These are phyloP conservation scores for Populus simonii DNA, from an alignment of 345 rosid genomes.

Conservation along the genomic window DNA sequence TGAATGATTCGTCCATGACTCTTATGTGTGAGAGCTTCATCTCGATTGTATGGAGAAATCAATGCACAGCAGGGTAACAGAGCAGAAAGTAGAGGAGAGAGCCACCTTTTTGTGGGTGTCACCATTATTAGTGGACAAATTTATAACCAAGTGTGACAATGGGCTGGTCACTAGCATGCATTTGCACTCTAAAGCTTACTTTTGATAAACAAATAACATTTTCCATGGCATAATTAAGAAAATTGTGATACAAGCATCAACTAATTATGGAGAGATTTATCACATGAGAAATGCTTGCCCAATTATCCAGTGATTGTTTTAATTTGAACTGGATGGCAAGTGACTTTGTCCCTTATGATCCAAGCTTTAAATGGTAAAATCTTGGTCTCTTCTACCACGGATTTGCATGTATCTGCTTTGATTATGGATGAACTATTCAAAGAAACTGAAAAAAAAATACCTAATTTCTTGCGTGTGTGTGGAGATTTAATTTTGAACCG, in stretches of 20 bases:
- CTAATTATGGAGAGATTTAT: background rate
- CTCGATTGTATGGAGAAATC: background rate
- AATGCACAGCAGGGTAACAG: background rate
- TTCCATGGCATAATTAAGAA: background rate
- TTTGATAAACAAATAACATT: background rate
- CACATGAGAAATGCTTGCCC: no score
- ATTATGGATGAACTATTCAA: no score
- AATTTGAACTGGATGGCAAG: no score
- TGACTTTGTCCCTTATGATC: no score
- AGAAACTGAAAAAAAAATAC: no score
- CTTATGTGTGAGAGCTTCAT: background rate
- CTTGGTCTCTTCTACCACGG: no score
- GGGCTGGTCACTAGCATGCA: background rate
- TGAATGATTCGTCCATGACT: background rate
- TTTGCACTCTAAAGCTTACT: background rate
- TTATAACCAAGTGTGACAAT: background rate
- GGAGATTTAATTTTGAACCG: no score
- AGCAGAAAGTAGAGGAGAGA: background rate
- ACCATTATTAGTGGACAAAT: constrained; percentile 15
- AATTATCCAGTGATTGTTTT: no score
- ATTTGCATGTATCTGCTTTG: no score
- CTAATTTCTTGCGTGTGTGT: no score
- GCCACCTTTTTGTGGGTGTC: background rate
- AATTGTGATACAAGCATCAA: background rate
- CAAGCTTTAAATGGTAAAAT: no score